These are phyloP conservation scores for Neurospora pannonica DNA, from an alignment of 495 filamentous ascomycete genomes.

Conservation along the genomic window DNA sequence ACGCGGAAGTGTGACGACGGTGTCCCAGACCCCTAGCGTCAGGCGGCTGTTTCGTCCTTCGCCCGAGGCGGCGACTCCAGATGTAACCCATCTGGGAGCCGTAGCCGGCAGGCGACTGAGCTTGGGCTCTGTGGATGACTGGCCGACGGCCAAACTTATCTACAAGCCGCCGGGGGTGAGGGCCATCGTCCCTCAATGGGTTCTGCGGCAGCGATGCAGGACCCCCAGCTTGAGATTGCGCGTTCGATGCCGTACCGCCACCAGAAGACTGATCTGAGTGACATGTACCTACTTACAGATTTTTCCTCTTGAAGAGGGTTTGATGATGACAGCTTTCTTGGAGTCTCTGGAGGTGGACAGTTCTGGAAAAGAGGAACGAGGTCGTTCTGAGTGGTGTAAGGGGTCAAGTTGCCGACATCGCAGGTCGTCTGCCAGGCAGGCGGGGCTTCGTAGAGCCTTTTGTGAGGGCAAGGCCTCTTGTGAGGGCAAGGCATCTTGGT, in stretches of 20 bases:
- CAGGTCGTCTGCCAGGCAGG: neutral
- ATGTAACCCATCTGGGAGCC: too few species aligned
- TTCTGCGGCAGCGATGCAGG: neutral
- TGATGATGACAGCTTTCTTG: neutral
- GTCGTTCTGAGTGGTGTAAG: slow-evolving; percentile 94
- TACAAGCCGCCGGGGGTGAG: too few species aligned
- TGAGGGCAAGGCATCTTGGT: neutral
- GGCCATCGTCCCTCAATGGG: too few species aligned
- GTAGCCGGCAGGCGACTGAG: too few species aligned
- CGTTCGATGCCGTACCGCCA: neutral
- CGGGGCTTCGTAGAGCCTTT: neutral
- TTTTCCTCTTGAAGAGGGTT: neutral
- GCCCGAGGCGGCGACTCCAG: neutral
- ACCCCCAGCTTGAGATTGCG: neutral
- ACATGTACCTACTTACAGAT: too few species aligned
- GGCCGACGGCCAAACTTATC: too few species aligned
- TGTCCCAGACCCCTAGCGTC: neutral
- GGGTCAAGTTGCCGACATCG: slow-evolving; percentile 19
- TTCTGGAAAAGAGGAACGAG: slow-evolving; percentile 95
- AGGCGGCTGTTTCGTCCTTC: neutral
- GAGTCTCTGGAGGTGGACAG: slow-evolving; percentile 24
- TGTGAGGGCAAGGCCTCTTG: neutral
- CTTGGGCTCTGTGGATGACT: too few species aligned
- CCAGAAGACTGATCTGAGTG: neutral
- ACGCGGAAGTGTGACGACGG: slow-evolving; percentile 68